Evolutionary conservation across 768 basidiomycete species (phyloP), one percentile per base, ranked within the genome.

Genomic region (Podaxis sp.): DNA sequence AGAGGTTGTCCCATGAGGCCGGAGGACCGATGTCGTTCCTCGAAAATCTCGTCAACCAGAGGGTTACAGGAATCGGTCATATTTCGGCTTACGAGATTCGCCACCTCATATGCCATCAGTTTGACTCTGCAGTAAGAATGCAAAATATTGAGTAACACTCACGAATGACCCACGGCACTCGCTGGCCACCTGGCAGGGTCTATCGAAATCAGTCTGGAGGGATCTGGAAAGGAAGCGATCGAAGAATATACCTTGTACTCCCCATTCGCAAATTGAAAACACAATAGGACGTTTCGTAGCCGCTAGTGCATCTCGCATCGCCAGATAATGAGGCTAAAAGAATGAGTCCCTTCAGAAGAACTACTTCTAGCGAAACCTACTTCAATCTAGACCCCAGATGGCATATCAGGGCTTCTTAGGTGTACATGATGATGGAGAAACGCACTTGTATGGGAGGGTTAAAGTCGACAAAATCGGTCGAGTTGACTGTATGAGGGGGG

Each of bases 141-240:
- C 22, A 52, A n/a, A 53, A 36, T 13, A 5, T 7, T 37, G 47
- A 11, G 25, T 22, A 11, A 29, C 13, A 67, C 74, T 64, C 62
- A 83, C 65, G 80, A 82, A 63, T 84, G 83, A 29, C 80, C 79
- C 25, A 81, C 79, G 29, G 71, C 65, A 46, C 75, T 74, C 17
- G 73, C 78, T 60, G 79, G 78, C 79, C 82, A 82, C 47, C 80
- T 73, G n/a, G 81, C 82, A 55, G 81, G 81, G 64, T 83, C 80
- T 76, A 33, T 5, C 46, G 22, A 33, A 7, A n/a, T 22, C 15
- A 46, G 49, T 38, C 13, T 40, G 12, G n/a, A 2, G 46, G 59
- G 27, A 52, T 52, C 33, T 19, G 50, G 25, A 29, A 19, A 52
- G 2, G 24, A 27, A 43, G 37, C 17, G 43, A 41, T 13, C 43